These are phyloP conservation scores for Anisogramma anomala DNA, from an alignment of 2,329 filamentous ascomycete species.

Conservation along the genomic window DNA sequence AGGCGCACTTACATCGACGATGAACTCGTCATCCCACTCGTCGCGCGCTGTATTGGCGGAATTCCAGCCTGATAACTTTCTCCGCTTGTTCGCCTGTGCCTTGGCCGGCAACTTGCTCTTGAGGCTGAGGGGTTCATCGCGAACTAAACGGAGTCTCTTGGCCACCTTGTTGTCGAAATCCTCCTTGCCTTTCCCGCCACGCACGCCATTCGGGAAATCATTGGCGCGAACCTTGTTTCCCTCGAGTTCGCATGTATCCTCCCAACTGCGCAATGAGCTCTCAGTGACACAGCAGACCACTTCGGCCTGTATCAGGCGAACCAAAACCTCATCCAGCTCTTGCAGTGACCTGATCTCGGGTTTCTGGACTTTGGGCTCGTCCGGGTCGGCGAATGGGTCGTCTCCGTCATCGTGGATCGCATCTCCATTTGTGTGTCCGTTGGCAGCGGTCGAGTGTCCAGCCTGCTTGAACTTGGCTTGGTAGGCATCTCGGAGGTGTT, in stretches of 20 bases:
- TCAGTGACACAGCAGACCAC: slow-evolving; percentile 53
- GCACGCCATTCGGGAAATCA: slow-evolving; percentile 40
- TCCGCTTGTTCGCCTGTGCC: slow-evolving; percentile 10
- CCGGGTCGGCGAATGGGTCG: not conserved
- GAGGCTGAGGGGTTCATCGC: slow-evolving; percentile 38
- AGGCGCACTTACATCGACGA: slow-evolving; percentile 35
- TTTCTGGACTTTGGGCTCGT: slow-evolving; percentile 25
- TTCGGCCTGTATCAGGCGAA: slow-evolving; percentile 49
- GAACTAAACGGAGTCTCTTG: slow-evolving; percentile 39
- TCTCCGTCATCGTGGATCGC: slow-evolving; percentile 22
- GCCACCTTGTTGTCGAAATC: slow-evolving; percentile 48
- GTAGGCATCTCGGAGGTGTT: slow-evolving; percentile 57
- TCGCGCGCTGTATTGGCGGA: slow-evolving; percentile 27
- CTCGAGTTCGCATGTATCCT: slow-evolving; percentile 50
- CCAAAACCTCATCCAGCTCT: slow-evolving; percentile 39
- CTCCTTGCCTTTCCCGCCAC: slow-evolving; percentile 54
- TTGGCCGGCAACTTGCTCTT: slow-evolving; percentile 38
- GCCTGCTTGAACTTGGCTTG: slow-evolving; percentile 23
- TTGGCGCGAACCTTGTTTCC: slow-evolving; percentile 49
- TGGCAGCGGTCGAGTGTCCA: slow-evolving; percentile 11
- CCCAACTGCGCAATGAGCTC: slow-evolving; percentile 46
- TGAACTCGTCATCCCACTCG: slow-evolving; percentile 26
- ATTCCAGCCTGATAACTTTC: slow-evolving; percentile 15
- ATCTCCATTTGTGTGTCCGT: slow-evolving; percentile 16
- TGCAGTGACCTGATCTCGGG: slow-evolving; percentile 30